These are phyloP conservation scores for Neophaeococcomyces mojaviensis DNA, from an alignment of 2,329 filamentous ascomycete genomes.

Conservation along the genomic window DNA sequence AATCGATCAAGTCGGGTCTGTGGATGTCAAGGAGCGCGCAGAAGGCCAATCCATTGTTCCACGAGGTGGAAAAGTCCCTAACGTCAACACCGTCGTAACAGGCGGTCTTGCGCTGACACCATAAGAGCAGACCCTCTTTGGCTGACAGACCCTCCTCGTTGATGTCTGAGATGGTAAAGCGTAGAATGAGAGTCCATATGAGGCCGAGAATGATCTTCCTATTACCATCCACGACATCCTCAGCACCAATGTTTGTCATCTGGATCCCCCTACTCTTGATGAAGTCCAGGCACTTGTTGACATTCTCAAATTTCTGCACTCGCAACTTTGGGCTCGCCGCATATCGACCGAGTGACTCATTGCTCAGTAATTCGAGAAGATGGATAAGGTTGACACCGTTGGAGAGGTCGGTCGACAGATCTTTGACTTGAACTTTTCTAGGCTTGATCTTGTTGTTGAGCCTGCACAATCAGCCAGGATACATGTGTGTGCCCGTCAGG, in stretches of 20 bases:
- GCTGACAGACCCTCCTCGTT: slow-evolving; percentile 96
- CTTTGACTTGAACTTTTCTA: slow-evolving; percentile 71
- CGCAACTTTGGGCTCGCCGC: slow-evolving; percentile 92
- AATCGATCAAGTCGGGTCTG: slow-evolving; percentile 93
- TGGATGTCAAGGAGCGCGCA: slow-evolving; percentile 96
- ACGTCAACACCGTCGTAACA: slow-evolving; percentile 98
- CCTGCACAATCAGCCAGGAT: slow-evolving; percentile 44
- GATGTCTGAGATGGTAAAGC: slow-evolving; percentile 98
- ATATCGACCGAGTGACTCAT: slow-evolving; percentile 92
- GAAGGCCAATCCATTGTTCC: slow-evolving; percentile 96
- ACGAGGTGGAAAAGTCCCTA: slow-evolving; percentile 87
- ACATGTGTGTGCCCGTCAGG: slow-evolving; percentile 4
- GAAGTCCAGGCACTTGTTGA: slow-evolving; percentile 89
- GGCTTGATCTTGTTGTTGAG: slow-evolving; percentile 88
- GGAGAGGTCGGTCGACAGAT: slow-evolving; percentile 81
- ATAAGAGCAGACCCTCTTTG: slow-evolving; percentile 87
- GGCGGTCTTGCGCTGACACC: slow-evolving; percentile 97
- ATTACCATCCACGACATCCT: slow-evolving; percentile 97
- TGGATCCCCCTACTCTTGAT: slow-evolving; percentile 87
- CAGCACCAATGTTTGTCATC: slow-evolving; percentile 96
- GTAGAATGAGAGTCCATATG: slow-evolving; percentile 96
- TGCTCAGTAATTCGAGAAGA: slow-evolving; percentile 89
- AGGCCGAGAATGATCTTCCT: slow-evolving; percentile 93
- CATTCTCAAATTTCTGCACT: slow-evolving; percentile 96
- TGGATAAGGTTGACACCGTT: slow-evolving; percentile 96